Evolutionary conservation across 2,329 filamentous ascomycete species (phyloP).

Genomic region (Phialophora macrospora): DNA sequence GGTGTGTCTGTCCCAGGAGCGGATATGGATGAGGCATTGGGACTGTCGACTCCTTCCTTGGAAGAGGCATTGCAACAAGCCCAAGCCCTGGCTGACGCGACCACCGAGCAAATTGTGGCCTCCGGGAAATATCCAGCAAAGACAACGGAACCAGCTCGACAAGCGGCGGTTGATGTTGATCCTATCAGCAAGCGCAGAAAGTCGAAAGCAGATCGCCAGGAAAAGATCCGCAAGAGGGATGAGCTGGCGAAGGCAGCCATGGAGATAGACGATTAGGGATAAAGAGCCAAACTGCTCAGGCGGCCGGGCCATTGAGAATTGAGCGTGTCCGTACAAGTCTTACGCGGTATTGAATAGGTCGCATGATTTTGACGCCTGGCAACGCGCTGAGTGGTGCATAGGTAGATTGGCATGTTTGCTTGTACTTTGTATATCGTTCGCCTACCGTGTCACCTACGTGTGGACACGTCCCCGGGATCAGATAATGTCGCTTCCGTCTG

Average conservation of each 20-base stretch:
- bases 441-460: too few relatives aligned
- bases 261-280: conserved; percentile 25
- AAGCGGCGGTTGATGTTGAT: neutral
- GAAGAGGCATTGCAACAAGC: conserved; percentile 7
- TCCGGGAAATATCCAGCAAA: neutral
- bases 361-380: neutral
- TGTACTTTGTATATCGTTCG: neutral
- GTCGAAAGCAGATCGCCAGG: conserved; percentile 19
- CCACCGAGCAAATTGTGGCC: neutral
- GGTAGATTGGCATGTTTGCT: neutral
- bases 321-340: neutral
- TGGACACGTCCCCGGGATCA: neutral
- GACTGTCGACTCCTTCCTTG: conserved; percentile 1
- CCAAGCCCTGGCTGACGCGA: conserved; percentile 13
- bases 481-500: neutral
- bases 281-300: neutral
- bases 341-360: neutral
- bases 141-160: neutral
- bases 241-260: conserved; percentile 31
- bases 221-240: conserved; percentile 29
- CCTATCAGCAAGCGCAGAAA: conserved; percentile 3
- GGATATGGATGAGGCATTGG: conserved; percentile 20
- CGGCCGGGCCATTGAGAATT: neutral
- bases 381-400: neutral
- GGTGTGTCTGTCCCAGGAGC: conserved; percentile 16